Evolutionary conservation across 345 rosid genomes (phyloP).

Genomic region (Eucalyptus camaldulensis): DNA sequence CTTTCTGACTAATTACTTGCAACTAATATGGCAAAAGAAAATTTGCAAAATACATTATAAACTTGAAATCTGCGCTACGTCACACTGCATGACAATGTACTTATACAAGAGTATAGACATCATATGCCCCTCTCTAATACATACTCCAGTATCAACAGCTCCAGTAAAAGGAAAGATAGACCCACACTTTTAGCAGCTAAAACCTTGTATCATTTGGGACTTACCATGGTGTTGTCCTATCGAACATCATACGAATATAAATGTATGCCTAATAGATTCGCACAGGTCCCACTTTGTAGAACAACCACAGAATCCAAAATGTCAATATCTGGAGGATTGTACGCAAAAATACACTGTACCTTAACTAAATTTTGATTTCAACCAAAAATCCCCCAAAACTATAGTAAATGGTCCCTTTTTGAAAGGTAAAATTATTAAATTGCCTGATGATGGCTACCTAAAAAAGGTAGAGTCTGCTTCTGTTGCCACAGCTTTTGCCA

Average conservation of each 20-base stretch:
- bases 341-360: background rate
- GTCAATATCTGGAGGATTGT: background rate
- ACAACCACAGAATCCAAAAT: background rate
- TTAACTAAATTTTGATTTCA: background rate
- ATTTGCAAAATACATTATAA: background rate
- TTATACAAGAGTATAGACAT: background rate
- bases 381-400: background rate
- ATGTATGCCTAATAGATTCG: background rate
- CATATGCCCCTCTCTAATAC: background rate
- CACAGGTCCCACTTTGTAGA: background rate
- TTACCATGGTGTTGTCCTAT: background rate
- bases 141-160: background rate
- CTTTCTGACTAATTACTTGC: background rate
- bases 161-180: background rate
- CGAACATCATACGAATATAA: background rate
- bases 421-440: background rate
- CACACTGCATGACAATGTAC: background rate
- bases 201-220: background rate
- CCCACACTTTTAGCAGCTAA: background rate
- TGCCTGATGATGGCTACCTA: constrained; percentile 20
- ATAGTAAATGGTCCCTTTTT: background rate
- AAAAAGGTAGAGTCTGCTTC: constrained; percentile 93
- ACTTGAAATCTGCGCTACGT: background rate
- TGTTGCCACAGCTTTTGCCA: constrained; percentile 96
- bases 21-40: background rate